Percentiles rank a stretch among this genome's conserved stretches.
These are phyloP conservation scores for Trichoderma simmonsii DNA, from an alignment of 2,329 filamentous ascomycete species.

Conservation along the genomic window DNA sequence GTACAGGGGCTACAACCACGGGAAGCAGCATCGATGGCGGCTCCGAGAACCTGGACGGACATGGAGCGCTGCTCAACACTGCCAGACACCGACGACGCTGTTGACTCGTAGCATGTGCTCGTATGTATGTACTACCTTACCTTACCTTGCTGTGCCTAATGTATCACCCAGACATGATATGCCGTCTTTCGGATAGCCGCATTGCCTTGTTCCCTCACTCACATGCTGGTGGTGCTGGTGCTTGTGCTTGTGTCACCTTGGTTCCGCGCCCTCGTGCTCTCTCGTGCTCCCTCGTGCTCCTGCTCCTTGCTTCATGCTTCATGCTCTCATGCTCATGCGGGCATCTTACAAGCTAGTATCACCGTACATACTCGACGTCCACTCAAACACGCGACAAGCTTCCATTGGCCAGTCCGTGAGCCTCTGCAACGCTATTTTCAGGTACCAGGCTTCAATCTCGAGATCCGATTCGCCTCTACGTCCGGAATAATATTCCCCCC, in stretches of 20 bases:
- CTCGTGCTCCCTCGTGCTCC: neutral
- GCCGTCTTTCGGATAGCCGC: neutral
- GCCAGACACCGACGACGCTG: neutral
- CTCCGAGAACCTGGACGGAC: neutral
- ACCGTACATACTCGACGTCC: neutral
- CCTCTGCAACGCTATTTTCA: constrained; percentile 5
- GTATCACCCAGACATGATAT: neutral
- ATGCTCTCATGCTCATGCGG: neutral
- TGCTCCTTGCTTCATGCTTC: neutral
- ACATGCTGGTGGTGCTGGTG: neutral
- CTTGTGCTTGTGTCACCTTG: neutral
- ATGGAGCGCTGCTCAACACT: neutral
- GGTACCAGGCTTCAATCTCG: neutral
- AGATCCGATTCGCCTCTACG: neutral
- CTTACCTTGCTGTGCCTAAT: neutral
- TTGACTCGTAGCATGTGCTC: neutral
- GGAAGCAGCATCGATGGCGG: neutral
- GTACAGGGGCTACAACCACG: neutral
- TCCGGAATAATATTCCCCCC: constrained; percentile 2
- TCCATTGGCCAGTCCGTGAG: neutral
- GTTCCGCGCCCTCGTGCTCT: neutral
- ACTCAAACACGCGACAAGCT: neutral
- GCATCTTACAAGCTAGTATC: neutral
- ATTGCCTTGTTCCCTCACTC: neutral
- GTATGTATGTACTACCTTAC: neutral